Conservation (phyloP, 225 moss, liverwort and hornwort species). For the Sphagnum contortum region DNA sequence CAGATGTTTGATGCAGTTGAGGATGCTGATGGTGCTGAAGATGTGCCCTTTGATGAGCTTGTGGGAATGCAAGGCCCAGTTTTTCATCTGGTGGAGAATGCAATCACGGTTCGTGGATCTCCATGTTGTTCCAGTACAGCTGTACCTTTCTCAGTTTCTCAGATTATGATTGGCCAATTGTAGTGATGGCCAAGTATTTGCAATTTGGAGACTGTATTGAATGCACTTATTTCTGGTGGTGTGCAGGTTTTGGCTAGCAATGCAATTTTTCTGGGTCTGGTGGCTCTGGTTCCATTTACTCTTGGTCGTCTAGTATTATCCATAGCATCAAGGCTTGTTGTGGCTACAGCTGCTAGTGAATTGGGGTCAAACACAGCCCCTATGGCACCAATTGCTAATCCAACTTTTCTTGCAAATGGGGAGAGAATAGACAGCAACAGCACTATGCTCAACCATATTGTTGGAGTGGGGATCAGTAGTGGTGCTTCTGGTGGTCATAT, state of each 20-base stretch:
- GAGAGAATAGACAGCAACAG: conserved; percentile 6
- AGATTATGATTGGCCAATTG: too few species aligned
- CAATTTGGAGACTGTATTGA: too few species aligned
- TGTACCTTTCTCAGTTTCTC: too few species aligned
- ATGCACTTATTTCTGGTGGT: too few species aligned
- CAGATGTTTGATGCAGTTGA: conserved; percentile 99
- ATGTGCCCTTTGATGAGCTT: conserved; percentile 97
- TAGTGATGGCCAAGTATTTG: too few species aligned
- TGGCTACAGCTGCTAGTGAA: conserved; percentile 29
- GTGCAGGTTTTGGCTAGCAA: conserved; percentile 91
- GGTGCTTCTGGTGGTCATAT: conserved; percentile 9
- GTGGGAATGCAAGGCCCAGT: conserved; percentile 99
- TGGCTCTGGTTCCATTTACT: conserved; percentile 88
- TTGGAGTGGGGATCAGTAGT: conserved; percentile 6
- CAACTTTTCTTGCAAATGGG: conserved; percentile 11
- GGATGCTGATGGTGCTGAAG: conserved; percentile 94
- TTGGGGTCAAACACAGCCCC: conserved; percentile 26
- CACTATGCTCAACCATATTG: conserved; percentile 10
- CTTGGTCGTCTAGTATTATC: conserved; percentile 83
- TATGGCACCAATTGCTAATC: conserved; percentile 1
- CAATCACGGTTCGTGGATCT: conserved; percentile 43
- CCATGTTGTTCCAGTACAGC: too few species aligned
- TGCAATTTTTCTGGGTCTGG: conserved; percentile 89
- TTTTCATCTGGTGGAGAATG: conserved; percentile 94
- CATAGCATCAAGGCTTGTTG: conserved; percentile 59